Conservation (phyloP, 768 basidiomycete genomes). For the Cytidiella melzeri region DNA sequence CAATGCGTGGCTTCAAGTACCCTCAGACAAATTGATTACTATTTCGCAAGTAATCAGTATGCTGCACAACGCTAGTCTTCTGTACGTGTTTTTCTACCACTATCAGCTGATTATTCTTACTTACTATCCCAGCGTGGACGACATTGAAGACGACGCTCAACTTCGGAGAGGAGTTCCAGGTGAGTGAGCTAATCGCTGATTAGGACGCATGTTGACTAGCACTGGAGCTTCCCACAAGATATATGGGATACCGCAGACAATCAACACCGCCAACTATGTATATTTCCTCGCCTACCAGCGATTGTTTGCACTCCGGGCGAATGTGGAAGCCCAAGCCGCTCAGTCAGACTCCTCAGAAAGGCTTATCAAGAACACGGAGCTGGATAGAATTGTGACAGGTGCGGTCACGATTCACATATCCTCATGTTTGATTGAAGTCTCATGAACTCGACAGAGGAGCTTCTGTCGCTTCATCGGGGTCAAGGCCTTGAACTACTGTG, state of each 20-base stretch:
- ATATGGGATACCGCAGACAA: constrained; percentile 93
- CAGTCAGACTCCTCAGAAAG: constrained; percentile 11
- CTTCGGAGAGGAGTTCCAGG: constrained; percentile 83
- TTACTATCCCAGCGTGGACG: constrained; percentile 76
- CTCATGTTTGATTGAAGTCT: too few relatives aligned
- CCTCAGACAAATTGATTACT: constrained; percentile 56
- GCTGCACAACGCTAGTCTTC: constrained; percentile 89
- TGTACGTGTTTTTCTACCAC: constrained; percentile 44
- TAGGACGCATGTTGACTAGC: neutral
- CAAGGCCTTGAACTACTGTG: constrained; percentile 94
- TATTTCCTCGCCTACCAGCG: constrained; percentile 93
- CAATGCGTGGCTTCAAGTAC: constrained; percentile 87
- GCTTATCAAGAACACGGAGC: constrained; percentile 33
- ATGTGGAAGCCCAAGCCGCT: constrained; percentile 7
- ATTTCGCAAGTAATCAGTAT: constrained; percentile 85
- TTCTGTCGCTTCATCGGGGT: constrained; percentile 68
- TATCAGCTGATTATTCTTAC: neutral
- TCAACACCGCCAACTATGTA: constrained; percentile 96
- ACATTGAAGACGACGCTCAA: constrained; percentile 90
- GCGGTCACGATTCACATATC: too few relatives aligned
- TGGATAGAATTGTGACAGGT: constrained; percentile 77
- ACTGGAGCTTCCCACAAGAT: constrained; percentile 89
- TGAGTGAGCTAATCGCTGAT: constrained; percentile 17
- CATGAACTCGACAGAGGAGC: constrained; percentile 16
- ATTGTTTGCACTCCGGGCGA: constrained; percentile 50